Evolutionary conservation across 805 yeast genomes (phyloP).

Genomic region (Ogataea degrootiae): DNA sequence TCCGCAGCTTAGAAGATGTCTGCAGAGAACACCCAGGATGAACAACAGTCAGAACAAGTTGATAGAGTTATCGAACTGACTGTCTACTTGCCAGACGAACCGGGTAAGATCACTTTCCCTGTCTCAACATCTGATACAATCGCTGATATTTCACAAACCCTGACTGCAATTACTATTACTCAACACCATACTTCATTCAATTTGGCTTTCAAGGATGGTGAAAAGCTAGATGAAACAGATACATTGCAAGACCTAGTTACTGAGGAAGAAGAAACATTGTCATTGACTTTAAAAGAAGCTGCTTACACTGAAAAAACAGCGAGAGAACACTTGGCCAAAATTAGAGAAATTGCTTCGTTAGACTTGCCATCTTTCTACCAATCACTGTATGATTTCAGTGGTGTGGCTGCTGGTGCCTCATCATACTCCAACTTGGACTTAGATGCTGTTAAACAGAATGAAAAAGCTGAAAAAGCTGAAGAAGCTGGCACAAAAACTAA

Average conservation of each 20-base stretch:
- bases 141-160: conserved; percentile 52
- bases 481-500: conserved; percentile 14
- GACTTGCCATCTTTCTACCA: conserved; percentile 42
- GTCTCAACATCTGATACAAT: conserved; percentile 39
- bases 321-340: conserved; percentile 55
- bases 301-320: conserved; percentile 60
- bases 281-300: conserved; percentile 43
- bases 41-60: conserved; percentile 8
- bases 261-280: conserved; percentile 28
- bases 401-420: conserved; percentile 46
- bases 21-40: conserved; percentile 5
- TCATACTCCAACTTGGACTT: conserved; percentile 40
- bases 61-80: conserved; percentile 21
- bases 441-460: conserved; percentile 23
- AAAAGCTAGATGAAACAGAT: conserved; percentile 25
- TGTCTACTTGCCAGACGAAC: conserved; percentile 24
- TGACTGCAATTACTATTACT: conserved; percentile 52
- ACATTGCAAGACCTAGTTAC: conserved; percentile 16
- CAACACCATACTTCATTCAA: conserved; percentile 59
- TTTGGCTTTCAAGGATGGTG: conserved; percentile 33
- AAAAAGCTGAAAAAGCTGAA: conserved; percentile 7
- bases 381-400: conserved; percentile 33
- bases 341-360: conserved; percentile 58
- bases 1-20: conserved; percentile 5
- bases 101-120: conserved; percentile 23